These are phyloP conservation scores for Hypoxylon lienhwacheense DNA, from an alignment of 495 filamentous ascomycete genomes.

Conservation along the genomic window DNA sequence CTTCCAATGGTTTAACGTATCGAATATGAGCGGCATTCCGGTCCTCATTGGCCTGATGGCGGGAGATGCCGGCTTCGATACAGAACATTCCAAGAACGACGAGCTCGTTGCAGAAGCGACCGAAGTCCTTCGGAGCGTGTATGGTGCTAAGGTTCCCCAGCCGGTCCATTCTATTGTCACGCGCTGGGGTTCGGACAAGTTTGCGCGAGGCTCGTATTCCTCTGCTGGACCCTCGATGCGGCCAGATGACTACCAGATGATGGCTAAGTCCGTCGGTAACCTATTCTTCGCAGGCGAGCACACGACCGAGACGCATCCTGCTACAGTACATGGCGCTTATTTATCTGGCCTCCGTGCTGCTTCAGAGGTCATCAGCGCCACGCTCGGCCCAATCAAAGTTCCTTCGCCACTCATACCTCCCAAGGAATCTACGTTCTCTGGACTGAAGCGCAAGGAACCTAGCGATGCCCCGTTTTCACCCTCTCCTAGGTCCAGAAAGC, in stretches of 20 bases:
- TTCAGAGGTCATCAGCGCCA: constrained; percentile 74
- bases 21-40: constrained; percentile 83
- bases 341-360: constrained; percentile 89
- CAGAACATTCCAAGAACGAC: constrained; percentile 72
- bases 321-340: constrained; percentile 96
- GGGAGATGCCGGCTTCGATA: constrained; percentile 87
- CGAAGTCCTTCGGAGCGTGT: constrained; percentile 66
- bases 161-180: constrained; percentile 89
- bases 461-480: constrained; percentile 22
- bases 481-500: constrained; percentile 49
- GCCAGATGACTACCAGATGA: constrained; percentile 87
- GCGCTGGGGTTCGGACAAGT: constrained; percentile 88
- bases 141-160: constrained; percentile 58
- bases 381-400: constrained; percentile 79
- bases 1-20: constrained; percentile 97
- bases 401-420: constrained; percentile 73
- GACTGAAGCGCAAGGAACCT: constrained; percentile 58
- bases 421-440: constrained; percentile 51
- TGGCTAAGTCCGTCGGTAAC: constrained; percentile 84
- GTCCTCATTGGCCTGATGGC: constrained; percentile 93
- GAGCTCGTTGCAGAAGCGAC: constrained; percentile 79
- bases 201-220: constrained; percentile 90
- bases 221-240: constrained; percentile 80
- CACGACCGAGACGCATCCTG: constrained; percentile 91
- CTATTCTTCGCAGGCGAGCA: constrained; percentile 97